Base-by-base conservation (phyloP, 176 grass and related monocot species). In the Saccharum officinarum region DNA sequence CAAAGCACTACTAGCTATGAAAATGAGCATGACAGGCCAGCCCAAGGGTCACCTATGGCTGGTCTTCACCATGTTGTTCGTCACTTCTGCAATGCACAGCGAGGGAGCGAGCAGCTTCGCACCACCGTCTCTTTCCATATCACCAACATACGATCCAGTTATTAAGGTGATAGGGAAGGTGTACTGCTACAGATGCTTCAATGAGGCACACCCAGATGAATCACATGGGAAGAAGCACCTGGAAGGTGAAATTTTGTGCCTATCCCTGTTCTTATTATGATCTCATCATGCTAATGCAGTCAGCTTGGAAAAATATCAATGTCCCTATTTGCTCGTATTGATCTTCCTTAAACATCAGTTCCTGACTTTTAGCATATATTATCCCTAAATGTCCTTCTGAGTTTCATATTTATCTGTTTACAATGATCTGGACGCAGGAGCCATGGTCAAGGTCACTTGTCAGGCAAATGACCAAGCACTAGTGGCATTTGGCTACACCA, bases 381-480 rank as follows among this genome's bases (percentile, higher is more conserved):
- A 9, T 40, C n/a, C 40, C 25, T 12, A 71, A 46, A 65, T 23
- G 3, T 28, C 18, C 1, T 69, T 85, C 28, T 85, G 36, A 0
- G 7, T 71, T 71, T 42, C 17, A 62, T 77, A 64, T 44, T 50
- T 44, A 61, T 63, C 62, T 68, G 45, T 25, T 75, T n/a, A 71
- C 74, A 22, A 50, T 67, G 22, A 60, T 65, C 23, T 83, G 62
- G 26, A n/a, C 33, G 66, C 86, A 93, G 91, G 83, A 80, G 88
- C 93, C 64, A 82, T 82, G 70, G 83, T 95, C 64, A 95, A 95
- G 91, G 88, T 95, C 45, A 95, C 93, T 78, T 95, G 93, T 40
- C 89, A 84, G 73, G 83, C 76, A 12, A 86, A 92, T 73, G 75
- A 89, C 8, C 76, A 91, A 45, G 88, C 86, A 76, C 50, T 91